Evolutionary conservation across 352 stramenopile species (phyloP).

Genomic region (Pythium brassicae): DNA sequence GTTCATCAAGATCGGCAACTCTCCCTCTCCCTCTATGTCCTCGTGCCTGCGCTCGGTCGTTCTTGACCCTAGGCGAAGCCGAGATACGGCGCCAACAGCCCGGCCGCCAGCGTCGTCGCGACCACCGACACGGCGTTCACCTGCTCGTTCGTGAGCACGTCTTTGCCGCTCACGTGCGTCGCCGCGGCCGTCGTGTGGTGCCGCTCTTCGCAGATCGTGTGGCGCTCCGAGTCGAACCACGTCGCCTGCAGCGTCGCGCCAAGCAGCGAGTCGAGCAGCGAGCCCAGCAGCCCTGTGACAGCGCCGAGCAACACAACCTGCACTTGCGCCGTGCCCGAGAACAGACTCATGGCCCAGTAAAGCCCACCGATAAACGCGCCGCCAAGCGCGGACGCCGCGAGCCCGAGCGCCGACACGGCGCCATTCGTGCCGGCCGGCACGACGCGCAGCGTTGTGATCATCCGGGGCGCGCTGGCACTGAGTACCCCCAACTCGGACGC

Average conservation of each 20-base stretch:
- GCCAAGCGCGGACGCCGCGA: conserved; percentile 73
- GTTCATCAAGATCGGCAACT: conserved; percentile 4
- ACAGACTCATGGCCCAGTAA: conserved; percentile 42
- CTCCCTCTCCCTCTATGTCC: too few species aligned
- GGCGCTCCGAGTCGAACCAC: conserved; percentile 47
- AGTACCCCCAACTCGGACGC: conserved; percentile 94
- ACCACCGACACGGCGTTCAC: conserved; percentile 71
- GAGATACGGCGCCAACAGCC: conserved; percentile 23
- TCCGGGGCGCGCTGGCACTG: conserved; percentile 56
- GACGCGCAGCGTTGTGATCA: conserved; percentile 77
- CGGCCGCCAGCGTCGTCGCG: conserved; percentile 45
- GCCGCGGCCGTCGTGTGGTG: not conserved
- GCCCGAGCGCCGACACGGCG: conserved; percentile 85
- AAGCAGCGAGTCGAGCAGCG: conserved; percentile 78
- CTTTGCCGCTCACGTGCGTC: conserved; percentile 25
- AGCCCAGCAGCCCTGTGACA: conserved; percentile 62
- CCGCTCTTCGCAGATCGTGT: conserved; percentile 52
- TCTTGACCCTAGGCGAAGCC: conserved; percentile 4
- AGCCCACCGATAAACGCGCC: conserved; percentile 86
- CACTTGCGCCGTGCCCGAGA: conserved; percentile 33
- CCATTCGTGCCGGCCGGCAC: conserved; percentile 94
- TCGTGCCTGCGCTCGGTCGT: too few species aligned
- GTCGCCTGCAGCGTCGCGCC: conserved; percentile 80
- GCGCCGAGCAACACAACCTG: conserved; percentile 55
- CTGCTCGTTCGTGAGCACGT: conserved; percentile 67